These are phyloP conservation scores for Moesziomyces sp. DNA, from an alignment of 1,284 basidiomycete species.

Conservation along the genomic window DNA sequence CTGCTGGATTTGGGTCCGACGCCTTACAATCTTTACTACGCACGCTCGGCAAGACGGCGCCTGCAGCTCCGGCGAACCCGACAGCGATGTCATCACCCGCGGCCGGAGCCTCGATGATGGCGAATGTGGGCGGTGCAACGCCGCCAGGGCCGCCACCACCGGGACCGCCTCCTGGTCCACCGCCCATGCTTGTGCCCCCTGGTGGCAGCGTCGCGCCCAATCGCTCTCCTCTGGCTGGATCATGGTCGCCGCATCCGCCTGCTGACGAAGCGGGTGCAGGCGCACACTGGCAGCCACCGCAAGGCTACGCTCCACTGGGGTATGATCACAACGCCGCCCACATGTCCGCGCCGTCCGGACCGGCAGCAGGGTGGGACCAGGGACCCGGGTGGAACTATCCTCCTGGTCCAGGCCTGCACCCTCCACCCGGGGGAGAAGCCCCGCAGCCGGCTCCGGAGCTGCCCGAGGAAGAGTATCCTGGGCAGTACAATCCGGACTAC, in stretches of 20 bases:
- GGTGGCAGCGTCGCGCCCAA: background rate
- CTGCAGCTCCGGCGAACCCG: conserved; percentile 4
- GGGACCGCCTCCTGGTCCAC: conserved; percentile 32
- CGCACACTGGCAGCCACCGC: conserved; percentile 15
- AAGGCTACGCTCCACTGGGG: conserved; percentile 4
- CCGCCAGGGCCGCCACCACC: conserved; percentile 23
- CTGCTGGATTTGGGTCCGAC: conserved; percentile 23
- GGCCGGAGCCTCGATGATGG: conserved; percentile 4
- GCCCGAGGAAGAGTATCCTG: conserved; percentile 49
- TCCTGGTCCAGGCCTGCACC: background rate
- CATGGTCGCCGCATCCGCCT: conserved; percentile 20
- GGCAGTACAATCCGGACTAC: conserved; percentile 45
- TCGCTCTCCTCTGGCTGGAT: conserved; percentile 13
- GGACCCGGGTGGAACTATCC: conserved; percentile 7
- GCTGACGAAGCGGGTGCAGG: background rate
- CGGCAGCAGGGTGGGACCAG: conserved; percentile 12
- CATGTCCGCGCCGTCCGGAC: conserved; percentile 1
- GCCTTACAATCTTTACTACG: conserved; percentile 40
- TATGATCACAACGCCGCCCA: conserved; percentile 7
- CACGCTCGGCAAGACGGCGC: conserved; percentile 30
- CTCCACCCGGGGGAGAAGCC: conserved; percentile 1
- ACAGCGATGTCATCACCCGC: conserved; percentile 1
- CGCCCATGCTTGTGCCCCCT: conserved; percentile 8
- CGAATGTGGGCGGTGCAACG: conserved; percentile 1
- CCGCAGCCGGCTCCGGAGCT: conserved; percentile 15